These are phyloP conservation scores for Russula sp. DNA, from an alignment of 768 basidiomycete species.

Conservation along the genomic window DNA sequence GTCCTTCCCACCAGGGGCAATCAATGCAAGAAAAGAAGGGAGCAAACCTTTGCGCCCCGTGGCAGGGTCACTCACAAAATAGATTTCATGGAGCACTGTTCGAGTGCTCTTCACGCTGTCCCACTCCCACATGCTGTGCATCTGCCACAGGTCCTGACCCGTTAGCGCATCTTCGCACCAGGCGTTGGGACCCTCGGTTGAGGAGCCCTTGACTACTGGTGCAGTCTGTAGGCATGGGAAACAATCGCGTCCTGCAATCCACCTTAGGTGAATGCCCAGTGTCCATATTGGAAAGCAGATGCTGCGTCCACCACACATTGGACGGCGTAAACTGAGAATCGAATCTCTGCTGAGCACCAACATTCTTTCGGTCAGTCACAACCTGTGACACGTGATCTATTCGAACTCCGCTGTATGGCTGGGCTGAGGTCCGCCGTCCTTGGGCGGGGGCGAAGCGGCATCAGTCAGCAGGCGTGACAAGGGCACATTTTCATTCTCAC, in stretches of 20 bases:
- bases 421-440: too few relatives aligned
- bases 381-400: too few relatives aligned
- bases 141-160: constrained; percentile 71
- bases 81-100: constrained; percentile 75
- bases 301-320: constrained; percentile 36
- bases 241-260: constrained; percentile 76
- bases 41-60: constrained; percentile 52
- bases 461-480: too few relatives aligned
- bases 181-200: constrained; percentile 53
- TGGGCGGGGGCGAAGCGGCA: too few relatives aligned
- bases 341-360: not conserved
- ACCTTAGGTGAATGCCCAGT: constrained; percentile 77
- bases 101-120: constrained; percentile 55
- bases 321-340: not conserved
- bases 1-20: too few relatives aligned
- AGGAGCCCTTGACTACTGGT: constrained; percentile 51
- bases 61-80: constrained; percentile 66
- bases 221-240: constrained; percentile 76
- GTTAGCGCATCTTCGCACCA: constrained; percentile 77
- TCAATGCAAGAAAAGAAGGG: not conserved
- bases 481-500: too few relatives aligned
- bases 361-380: too few relatives aligned
- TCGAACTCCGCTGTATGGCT: too few relatives aligned
- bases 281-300: constrained; percentile 81
- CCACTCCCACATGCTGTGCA: constrained; percentile 94